Conservation (phyloP, 139 green algal genomes). For the Ettlia oleoabundans region DNA sequence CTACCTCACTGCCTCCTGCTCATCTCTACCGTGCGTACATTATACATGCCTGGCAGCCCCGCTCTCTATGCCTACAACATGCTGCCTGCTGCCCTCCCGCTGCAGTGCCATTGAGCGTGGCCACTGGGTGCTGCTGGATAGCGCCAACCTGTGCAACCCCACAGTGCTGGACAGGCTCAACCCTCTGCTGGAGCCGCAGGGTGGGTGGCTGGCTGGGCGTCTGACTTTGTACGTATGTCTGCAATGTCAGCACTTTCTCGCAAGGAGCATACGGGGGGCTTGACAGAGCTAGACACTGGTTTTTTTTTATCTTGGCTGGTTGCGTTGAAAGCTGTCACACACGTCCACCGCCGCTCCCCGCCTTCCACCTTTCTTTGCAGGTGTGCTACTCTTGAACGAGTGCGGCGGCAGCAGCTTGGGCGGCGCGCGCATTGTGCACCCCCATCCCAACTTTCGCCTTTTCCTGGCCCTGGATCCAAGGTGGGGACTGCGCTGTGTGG, state of each 20-base stretch:
- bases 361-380: slow-evolving; percentile 38
- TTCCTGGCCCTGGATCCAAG: slow-evolving; percentile 90
- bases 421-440: slow-evolving; percentile 70
- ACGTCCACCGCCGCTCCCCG: background rate
- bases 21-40: background rate
- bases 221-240: too few species aligned
- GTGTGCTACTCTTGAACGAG: slow-evolving; percentile 92
- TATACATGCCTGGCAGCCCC: background rate
- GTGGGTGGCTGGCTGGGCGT: background rate
- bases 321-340: background rate
- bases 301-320: too few species aligned
- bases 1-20: background rate
- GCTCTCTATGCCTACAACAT: background rate
- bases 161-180: slow-evolving; percentile 98
- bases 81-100: background rate
- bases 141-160: slow-evolving; percentile 96
- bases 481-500: slow-evolving; percentile 9
- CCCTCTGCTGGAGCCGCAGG: slow-evolving; percentile 89
- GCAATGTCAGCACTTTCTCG: too few species aligned
- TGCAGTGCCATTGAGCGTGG: slow-evolving; percentile 37
- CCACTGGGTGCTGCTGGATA: slow-evolving; percentile 91
- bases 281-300: too few species aligned
- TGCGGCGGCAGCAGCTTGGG: slow-evolving; percentile 55
- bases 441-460: slow-evolving; percentile 95
- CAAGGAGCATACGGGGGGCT: too few species aligned